Conservation (phyloP, 768 basidiomycete species). For the Pulveroboletus sp. region DNA sequence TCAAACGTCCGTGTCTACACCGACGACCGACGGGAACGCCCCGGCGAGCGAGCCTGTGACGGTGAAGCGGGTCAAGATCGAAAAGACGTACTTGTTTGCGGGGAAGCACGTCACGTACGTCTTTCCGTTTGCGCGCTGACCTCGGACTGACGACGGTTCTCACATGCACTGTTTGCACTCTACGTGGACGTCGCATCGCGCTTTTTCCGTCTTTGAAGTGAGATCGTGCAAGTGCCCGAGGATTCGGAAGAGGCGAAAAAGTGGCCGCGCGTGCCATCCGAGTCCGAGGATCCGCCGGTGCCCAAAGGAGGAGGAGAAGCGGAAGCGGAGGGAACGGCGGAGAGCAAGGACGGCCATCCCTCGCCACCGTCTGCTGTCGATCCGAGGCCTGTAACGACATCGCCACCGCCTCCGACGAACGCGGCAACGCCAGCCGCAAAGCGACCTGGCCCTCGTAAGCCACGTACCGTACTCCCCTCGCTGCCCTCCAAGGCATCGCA, state of each 20-base stretch:
- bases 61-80: constrained; percentile 57
- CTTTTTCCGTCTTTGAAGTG: constrained; percentile 44
- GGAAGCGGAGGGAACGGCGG: no score
- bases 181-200: no score
- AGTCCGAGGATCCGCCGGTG: background rate
- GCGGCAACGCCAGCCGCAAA: constrained; percentile 21
- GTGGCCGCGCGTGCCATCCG: constrained; percentile 47
- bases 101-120: constrained; percentile 73
- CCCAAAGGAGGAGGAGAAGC: background rate
- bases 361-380: background rate
- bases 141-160: no score
- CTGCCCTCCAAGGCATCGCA: constrained; percentile 49
- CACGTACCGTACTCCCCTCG: constrained; percentile 52
- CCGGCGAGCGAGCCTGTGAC: background rate
- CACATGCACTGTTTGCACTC: no score
- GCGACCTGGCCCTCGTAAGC: constrained; percentile 63
- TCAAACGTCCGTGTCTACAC: constrained; percentile 51
- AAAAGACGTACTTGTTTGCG: constrained; percentile 69
- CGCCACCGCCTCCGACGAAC: background rate
- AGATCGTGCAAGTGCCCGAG: constrained; percentile 69
- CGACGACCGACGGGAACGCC: constrained; percentile 13
- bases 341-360: background rate
- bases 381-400: background rate
- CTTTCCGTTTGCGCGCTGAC: no score
- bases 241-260: constrained; percentile 71